A percentile compares a stretch with the other conserved stretches of the same genome.
Conservation (phyloP, 352 stramenopile species). For the Globisporangium cylindrosporum region DNA sequence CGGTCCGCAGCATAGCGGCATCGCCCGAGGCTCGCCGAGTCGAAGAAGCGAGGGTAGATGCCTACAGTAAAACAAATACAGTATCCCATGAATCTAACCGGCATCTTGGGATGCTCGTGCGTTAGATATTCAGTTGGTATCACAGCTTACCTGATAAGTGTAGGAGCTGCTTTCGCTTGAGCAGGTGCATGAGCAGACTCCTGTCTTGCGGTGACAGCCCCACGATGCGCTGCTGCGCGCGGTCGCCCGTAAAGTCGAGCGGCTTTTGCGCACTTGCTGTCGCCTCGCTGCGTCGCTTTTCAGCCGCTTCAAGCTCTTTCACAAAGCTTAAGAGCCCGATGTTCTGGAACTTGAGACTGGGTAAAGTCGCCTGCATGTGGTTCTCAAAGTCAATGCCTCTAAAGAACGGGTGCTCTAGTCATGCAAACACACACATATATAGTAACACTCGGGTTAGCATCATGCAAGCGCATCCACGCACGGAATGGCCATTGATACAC, state of each 20-base stretch:
- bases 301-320: conserved; percentile 32
- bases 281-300: conserved; percentile 24
- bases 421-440: not conserved
- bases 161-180: conserved; percentile 70
- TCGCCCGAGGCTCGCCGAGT: conserved; percentile 36
- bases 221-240: conserved; percentile 38
- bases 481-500: not conserved
- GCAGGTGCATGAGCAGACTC: conserved; percentile 71
- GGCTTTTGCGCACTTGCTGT: conserved; percentile 15
- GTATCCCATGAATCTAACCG: not conserved
- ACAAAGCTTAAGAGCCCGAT: conserved; percentile 44
- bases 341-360: conserved; percentile 39
- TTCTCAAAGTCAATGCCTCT: conserved; percentile 56
- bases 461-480: not conserved
- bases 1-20: conserved; percentile 56
- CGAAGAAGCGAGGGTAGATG: conserved; percentile 77
- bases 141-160: conserved; percentile 34
- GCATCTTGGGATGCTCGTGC: too few species aligned
- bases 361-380: conserved; percentile 45
- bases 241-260: conserved; percentile 30
- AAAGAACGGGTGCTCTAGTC: conserved; percentile 75
- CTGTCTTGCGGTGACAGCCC: conserved; percentile 29
- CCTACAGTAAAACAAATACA: conserved; percentile 6
- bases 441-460: not conserved
- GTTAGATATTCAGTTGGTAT: too few species aligned